Percentiles rank a stretch among this genome's conserved stretches.
phyloP scores from a whole-genome alignment of 1,139 yeast genomes.

The Suhomyces coccinellae region DNA sequence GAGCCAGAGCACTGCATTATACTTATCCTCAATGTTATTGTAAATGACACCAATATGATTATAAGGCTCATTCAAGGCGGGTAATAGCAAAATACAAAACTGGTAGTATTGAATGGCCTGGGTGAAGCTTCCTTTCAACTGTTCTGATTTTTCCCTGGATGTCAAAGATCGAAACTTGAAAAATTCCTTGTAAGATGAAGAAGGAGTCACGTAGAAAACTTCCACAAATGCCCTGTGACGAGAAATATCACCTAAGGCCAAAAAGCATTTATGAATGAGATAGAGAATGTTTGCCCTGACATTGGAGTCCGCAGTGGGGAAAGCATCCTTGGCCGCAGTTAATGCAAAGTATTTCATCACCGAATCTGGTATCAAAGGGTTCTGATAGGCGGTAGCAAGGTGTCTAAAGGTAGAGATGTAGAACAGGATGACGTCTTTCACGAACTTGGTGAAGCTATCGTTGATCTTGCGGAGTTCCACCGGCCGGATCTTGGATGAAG shows the following conservation, averaged over 20 bases:
- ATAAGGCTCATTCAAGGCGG: slow-evolving; percentile 67
- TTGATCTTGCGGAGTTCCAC: slow-evolving; percentile 61
- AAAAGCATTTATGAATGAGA: slow-evolving; percentile 53
- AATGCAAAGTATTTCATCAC: slow-evolving; percentile 29
- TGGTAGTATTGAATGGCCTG: slow-evolving; percentile 50
- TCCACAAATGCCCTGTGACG: slow-evolving; percentile 56
- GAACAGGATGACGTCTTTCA: slow-evolving; percentile 47
- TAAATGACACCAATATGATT: slow-evolving; percentile 64
- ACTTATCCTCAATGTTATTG: slow-evolving; percentile 36
- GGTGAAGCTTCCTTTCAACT: slow-evolving; percentile 25
- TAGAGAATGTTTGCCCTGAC: slow-evolving; percentile 46
- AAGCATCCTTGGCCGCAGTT: slow-evolving; percentile 16
- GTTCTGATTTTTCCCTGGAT: slow-evolving; percentile 30
- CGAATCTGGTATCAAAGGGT: slow-evolving; percentile 32
- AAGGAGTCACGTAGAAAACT: slow-evolving; percentile 39
- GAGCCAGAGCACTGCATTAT: slow-evolving; percentile 47
- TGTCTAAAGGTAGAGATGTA: slow-evolving; percentile 42
- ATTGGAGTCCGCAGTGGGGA: slow-evolving; percentile 20
- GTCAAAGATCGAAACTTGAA: slow-evolving; percentile 38
- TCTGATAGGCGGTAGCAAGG: slow-evolving; percentile 38
- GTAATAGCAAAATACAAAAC: slow-evolving; percentile 54
- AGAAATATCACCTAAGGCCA: slow-evolving; percentile 60
- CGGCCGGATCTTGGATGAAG: slow-evolving; percentile 26
- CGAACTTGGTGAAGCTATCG: slow-evolving; percentile 50
- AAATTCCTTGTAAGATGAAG: slow-evolving; percentile 33